phyloP scores from a whole-genome alignment of 2,329 filamentous ascomycete genomes.

The Alternaria solani region DNA sequence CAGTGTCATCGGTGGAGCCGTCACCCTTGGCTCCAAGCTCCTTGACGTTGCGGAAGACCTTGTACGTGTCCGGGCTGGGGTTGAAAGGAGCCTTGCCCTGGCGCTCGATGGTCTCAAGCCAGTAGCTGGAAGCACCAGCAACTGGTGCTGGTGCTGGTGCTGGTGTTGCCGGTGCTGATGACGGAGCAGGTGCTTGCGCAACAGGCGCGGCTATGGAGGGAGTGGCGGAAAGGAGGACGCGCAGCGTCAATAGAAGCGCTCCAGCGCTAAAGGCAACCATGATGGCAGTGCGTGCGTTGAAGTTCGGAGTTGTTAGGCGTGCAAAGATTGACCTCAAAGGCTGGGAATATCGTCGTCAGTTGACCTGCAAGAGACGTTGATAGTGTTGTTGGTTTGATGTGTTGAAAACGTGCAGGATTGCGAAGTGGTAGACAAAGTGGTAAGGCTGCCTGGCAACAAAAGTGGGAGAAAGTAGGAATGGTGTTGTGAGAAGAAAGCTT shows the following conservation, averaged over 20 bases:
- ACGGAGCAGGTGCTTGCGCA: conserved; percentile 30
- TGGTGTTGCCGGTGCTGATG: conserved; percentile 20
- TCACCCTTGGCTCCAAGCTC: conserved; percentile 61
- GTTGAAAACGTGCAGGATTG: conserved; percentile 18
- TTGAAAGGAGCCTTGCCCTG: conserved; percentile 74
- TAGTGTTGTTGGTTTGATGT: conserved; percentile 19
- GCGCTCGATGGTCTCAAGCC: conserved; percentile 74
- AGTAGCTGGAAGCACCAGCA: conserved; percentile 62
- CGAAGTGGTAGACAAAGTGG: conserved; percentile 13
- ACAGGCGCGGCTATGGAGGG: conserved; percentile 42
- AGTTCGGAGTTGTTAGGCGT: conserved; percentile 23
- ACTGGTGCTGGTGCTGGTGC: conserved; percentile 25
- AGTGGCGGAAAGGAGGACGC: conserved; percentile 44
- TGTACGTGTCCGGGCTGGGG: conserved; percentile 64
- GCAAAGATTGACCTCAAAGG: conserved; percentile 26
- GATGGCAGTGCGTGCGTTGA: conserved; percentile 36
- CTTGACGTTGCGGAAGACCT: conserved; percentile 63
- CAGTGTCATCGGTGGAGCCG: conserved; percentile 81
- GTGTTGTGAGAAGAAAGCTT: conserved; percentile 18
- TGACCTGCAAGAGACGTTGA: conserved; percentile 37
- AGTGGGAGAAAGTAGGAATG: conserved; percentile 22
- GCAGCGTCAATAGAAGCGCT: conserved; percentile 50
- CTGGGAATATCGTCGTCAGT: conserved; percentile 39
- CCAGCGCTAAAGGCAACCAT: conserved; percentile 50
- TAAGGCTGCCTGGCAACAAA: conserved; percentile 34